Base-by-base conservation (phyloP, 805 yeast genomes). In the Millerozyma acaciae region DNA sequence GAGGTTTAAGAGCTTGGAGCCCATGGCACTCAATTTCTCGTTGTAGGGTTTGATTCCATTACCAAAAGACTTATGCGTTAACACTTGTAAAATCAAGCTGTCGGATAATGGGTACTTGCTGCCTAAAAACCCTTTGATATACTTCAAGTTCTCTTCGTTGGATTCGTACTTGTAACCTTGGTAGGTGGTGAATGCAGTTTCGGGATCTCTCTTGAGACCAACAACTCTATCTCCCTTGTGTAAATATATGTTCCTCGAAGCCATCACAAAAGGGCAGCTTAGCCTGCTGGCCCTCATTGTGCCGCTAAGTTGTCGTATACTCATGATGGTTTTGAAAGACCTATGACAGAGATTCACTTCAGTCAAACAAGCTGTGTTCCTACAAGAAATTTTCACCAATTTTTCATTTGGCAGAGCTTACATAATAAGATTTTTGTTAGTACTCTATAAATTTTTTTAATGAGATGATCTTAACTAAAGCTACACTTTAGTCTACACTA, bases 61-160 rank as follows among this genome's bases (percentile, higher is more conserved):
- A 4, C 94, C 95, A 68, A 88, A 90, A 15, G 96, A 85, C 63
- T 90, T 90, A 64, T 90, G 97, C 5, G 97, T 89, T 48, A 89
- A 65, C 25, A 85, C 78, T 62, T 90, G 97, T 40, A 87, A 65
- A 15, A 82, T 61, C 38, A 82, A 45, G 5, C 70, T 69, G 48
- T 85, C 83, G 4, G 81, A 68, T 26, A 89, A 63, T 26, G 65
- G 44, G 48, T 68, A 79, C 39, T 72, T 65, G 15, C 64, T 65
- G 14, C 50, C 39, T 34, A 82, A 57, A 43, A 77, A 75, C 18
- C 47, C 40, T 47, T 76, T 75, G 34, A 80, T 57, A 19, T 68
- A 62, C 32, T 55, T 50, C 27, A 82, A 52, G 35, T 80, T 75
- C 8, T 70, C 62, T 10, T 68, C 66, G 9, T 60, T 60, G 7